Evolutionary conservation across 1,139 yeast genomes (phyloP).

Genomic region (Saccharomyces uvarum): DNA sequence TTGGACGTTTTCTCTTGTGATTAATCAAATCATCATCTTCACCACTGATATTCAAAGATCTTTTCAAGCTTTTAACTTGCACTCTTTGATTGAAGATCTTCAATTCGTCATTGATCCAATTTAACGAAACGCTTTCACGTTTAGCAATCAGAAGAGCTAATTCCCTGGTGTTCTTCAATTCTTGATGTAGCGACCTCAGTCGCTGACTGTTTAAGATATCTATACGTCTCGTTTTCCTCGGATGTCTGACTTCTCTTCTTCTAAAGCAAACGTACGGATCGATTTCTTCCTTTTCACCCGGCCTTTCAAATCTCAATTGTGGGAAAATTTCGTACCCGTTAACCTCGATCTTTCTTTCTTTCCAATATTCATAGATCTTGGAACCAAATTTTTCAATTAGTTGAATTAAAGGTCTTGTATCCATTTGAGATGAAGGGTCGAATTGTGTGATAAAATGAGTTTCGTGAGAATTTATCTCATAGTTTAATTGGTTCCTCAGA

Average conservation of each 20-base stretch:
- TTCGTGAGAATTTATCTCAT: slow-evolving; percentile 16
- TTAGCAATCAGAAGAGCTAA: slow-evolving; percentile 63
- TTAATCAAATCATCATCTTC: slow-evolving; percentile 80
- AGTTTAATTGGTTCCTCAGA: slow-evolving; percentile 21
- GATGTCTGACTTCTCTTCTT: slow-evolving; percentile 90
- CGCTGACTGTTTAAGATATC: slow-evolving; percentile 88
- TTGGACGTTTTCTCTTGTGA: slow-evolving; percentile 60
- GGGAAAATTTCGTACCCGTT: slow-evolving; percentile 71
- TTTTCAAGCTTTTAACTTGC: slow-evolving; percentile 62
- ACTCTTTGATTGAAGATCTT: slow-evolving; percentile 42
- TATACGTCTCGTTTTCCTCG: slow-evolving; percentile 91
- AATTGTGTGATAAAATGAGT: slow-evolving; percentile 24
- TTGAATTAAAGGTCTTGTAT: slow-evolving; percentile 43
- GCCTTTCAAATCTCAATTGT: slow-evolving; percentile 73
- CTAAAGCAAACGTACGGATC: slow-evolving; percentile 96
- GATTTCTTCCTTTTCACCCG: slow-evolving; percentile 79
- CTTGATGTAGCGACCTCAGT: slow-evolving; percentile 63
- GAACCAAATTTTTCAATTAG: slow-evolving; percentile 61
- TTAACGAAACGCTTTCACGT: slow-evolving; percentile 44
- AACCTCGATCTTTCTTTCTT: slow-evolving; percentile 57
- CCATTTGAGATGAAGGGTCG: slow-evolving; percentile 38
- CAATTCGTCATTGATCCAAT: slow-evolving; percentile 18
- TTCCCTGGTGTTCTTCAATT: slow-evolving; percentile 69
- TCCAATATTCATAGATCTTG: slow-evolving; percentile 76
- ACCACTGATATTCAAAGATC: slow-evolving; percentile 67